Evolutionary conservation across 306 rosid genomes (phyloP).

Genomic region (Vicia faba): DNA sequence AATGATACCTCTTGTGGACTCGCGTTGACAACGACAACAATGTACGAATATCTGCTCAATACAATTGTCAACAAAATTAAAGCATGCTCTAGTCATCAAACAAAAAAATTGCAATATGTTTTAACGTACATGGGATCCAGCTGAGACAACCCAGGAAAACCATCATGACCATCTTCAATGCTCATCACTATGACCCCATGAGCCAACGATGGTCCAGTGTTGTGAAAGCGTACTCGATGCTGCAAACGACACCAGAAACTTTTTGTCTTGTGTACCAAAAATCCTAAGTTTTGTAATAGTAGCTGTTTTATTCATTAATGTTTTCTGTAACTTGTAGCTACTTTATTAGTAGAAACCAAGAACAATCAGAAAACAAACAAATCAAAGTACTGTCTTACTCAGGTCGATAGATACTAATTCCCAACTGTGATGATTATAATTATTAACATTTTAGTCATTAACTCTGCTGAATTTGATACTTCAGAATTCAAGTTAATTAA

Average conservation of each 20-base stretch:
- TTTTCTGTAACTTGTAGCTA: no score
- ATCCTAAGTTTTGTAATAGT: constrained; percentile 11
- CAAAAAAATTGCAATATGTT: constrained; percentile 18
- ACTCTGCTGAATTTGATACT: not conserved
- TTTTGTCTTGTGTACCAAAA: constrained; percentile 14
- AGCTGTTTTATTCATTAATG: constrained; percentile 10
- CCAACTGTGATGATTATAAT: not conserved
- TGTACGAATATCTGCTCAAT: constrained; percentile 66
- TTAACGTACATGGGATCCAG: constrained; percentile 85
- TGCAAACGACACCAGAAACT: constrained; percentile 29
- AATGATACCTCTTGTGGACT: constrained; percentile 71
- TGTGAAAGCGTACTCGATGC: constrained; percentile 78
- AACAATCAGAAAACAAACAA: no score
- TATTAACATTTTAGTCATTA: not conserved
- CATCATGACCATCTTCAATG: constrained; percentile 86
- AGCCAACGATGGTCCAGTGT: constrained; percentile 65
- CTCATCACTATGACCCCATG: constrained; percentile 84
- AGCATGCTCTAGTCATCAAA: constrained; percentile 17
- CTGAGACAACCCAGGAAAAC: constrained; percentile 75
- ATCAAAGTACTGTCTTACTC: not conserved
- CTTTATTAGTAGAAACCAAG: no score
- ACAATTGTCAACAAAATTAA: constrained; percentile 32
- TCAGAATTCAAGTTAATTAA: not conserved
- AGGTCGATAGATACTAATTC: not conserved
- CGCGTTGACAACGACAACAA: constrained; percentile 78